These are phyloP conservation scores for Stephanodiscus triporus DNA, from an alignment of 108 stramenopile genomes.

Conservation along the genomic window DNA sequence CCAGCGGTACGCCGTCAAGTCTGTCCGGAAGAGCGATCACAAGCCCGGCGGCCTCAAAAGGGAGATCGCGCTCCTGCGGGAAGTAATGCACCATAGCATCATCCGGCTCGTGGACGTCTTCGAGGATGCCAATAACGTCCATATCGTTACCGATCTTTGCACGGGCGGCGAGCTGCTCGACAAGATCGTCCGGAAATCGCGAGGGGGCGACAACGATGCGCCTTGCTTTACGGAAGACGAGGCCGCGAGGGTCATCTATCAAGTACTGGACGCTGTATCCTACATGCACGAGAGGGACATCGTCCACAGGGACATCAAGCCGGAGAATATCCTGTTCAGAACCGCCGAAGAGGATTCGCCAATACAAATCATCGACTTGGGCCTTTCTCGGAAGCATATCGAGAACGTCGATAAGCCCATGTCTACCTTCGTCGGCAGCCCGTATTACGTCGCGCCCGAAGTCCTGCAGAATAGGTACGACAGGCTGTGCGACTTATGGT, in stretches of 20 bases:
- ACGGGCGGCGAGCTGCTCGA: constrained; percentile 94
- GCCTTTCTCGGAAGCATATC: constrained; percentile 46
- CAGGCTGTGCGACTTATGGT: constrained; percentile 74
- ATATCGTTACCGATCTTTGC: constrained; percentile 90
- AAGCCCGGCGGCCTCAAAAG: not conserved
- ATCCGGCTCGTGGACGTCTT: constrained; percentile 90
- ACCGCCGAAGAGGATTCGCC: constrained; percentile 29
- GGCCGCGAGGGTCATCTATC: constrained; percentile 55
- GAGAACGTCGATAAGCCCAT: constrained; percentile 24
- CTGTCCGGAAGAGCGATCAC: constrained; percentile 9
- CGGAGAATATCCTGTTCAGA: constrained; percentile 80
- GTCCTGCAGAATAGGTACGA: constrained; percentile 58
- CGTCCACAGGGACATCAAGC: constrained; percentile 81
- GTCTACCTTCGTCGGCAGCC: constrained; percentile 56
- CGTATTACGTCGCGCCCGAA: constrained; percentile 64
- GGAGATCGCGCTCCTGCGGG: constrained; percentile 66
- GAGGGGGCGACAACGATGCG: not conserved
- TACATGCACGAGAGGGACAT: constrained; percentile 70
- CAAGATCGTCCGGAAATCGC: constrained; percentile 81
- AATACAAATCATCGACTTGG: constrained; percentile 81
- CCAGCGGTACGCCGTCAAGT: constrained; percentile 23
- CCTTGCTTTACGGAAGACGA: constrained; percentile 58
- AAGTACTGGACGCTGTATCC: constrained; percentile 67
- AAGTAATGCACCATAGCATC: constrained; percentile 68
- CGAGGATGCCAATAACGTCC: constrained; percentile 80